Evolutionary conservation across 2,329 filamentous ascomycete species (phyloP), one percentile per base, ranked within the genome.

Genomic region (Aspergillaceae sp.): DNA sequence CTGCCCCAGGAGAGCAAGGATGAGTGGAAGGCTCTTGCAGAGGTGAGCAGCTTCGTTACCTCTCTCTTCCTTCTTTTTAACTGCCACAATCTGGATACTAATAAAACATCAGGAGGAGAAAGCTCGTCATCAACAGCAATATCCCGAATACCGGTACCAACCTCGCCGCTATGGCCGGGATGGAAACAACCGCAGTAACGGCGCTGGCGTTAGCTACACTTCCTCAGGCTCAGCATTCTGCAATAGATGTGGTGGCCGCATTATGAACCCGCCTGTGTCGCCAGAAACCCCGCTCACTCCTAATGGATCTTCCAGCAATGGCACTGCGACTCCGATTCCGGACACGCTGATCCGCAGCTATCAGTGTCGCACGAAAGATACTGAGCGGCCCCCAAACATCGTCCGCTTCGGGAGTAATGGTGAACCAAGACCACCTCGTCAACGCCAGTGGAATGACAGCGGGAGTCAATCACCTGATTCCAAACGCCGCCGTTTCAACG

Each of bases 101-200:
- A 35, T 9, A 29, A 32, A 11, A 49, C 42, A 50, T 37, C 55
- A 84, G 80, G 80, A 95, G 69, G 92, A 97, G 66, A 97, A 97
- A 73, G 74, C 82, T 50, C 84, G 86, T 11, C 92, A 98, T 66
- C 84, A 88, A 60, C 82, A 83, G 52, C 86, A 90, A 68, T 95
- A 96, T 64, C 92, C 92, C 2, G 85, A 87, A 54, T 98, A 98
- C 69, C 83, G 89, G 52, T 98, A 97, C 63, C 88, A 95, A 64
- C 92, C 92, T 33, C 83, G 87, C 27, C 78, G 86, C 30, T 77
- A 75, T 47, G 71, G 71, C 19, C 79, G 86, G 33, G 79, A 78
- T 53, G 67, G 68, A 8, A 70, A 62, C 47, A 61, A 62, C 48
- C 68, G 67, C 37, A 64, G 55, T 37, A 40, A 57, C 5, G 59